These are phyloP conservation scores for Helicocarpus griseus DNA, from an alignment of 2,329 filamentous ascomycete species.

Conservation along the genomic window DNA sequence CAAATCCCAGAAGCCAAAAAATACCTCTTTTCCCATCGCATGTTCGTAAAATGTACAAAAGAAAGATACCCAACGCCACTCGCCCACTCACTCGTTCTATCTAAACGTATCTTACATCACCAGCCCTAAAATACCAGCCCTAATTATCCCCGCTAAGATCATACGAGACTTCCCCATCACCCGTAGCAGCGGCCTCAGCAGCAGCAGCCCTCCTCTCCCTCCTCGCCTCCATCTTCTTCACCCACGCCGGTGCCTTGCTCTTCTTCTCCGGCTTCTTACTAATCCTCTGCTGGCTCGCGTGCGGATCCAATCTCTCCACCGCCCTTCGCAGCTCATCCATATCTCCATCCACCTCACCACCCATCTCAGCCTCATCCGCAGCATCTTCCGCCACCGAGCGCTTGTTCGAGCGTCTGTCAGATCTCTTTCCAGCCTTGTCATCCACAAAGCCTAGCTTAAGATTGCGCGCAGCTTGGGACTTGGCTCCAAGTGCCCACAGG, in stretches of 20 bases:
- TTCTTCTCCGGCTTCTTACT: constrained; percentile 1
- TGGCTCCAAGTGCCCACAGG: constrained; percentile 88
- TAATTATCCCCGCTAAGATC: not conserved
- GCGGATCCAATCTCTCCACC: not conserved
- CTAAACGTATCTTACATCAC: no score
- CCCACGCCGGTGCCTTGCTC: constrained; percentile 28
- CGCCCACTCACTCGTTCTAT: not conserved
- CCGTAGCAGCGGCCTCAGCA: not conserved
- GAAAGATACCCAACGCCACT: not conserved
- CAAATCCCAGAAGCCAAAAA: not conserved
- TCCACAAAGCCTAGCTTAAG: constrained; percentile 49
- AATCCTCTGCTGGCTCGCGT: not conserved
- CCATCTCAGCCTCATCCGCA: constrained; percentile 16
- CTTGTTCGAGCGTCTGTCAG: constrained; percentile 16
- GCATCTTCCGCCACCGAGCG: constrained; percentile 18
- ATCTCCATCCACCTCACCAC: constrained; percentile 6
- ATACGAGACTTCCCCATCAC: not conserved
- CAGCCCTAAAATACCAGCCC: no score
- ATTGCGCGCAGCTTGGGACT: constrained; percentile 59
- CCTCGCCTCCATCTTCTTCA: constrained; percentile 36
- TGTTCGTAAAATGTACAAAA: not conserved
- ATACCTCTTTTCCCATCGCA: not conserved
- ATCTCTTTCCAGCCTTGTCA: constrained; percentile 30
- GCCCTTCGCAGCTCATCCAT: not conserved
- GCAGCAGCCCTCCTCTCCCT: constrained; percentile 28